These are phyloP conservation scores for Septoria linicola DNA, from an alignment of 2,329 filamentous ascomycete species.

Conservation along the genomic window DNA sequence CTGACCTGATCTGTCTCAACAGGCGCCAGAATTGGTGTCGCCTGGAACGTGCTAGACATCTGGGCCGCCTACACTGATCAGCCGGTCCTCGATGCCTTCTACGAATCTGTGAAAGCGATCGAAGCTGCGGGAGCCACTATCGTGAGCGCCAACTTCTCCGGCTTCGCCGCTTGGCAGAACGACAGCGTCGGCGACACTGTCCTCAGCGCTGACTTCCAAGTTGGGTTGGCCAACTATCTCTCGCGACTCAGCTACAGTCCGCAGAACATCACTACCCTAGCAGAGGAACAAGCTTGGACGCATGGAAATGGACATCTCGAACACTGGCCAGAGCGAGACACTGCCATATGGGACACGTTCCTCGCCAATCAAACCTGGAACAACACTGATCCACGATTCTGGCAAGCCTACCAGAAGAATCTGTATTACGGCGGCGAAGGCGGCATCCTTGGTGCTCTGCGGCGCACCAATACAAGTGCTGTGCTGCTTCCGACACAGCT, in stretches of 20 bases:
- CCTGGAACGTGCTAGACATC: slow-evolving; percentile 56
- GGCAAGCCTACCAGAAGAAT: slow-evolving; percentile 55
- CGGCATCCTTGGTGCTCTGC: slow-evolving; percentile 61
- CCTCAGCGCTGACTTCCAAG: slow-evolving; percentile 59
- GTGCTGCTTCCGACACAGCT: slow-evolving; percentile 59
- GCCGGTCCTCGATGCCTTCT: slow-evolving; percentile 47
- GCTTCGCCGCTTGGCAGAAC: slow-evolving; percentile 41
- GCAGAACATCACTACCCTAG: slow-evolving; percentile 52
- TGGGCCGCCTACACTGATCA: slow-evolving; percentile 36
- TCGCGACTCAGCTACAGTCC: slow-evolving; percentile 58
- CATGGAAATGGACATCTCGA: slow-evolving; percentile 51
- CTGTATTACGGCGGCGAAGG: slow-evolving; percentile 57
- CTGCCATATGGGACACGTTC: slow-evolving; percentile 54
- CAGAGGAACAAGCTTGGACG: slow-evolving; percentile 57
- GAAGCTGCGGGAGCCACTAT: slow-evolving; percentile 23
- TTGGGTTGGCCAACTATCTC: slow-evolving; percentile 59
- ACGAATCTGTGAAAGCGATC: slow-evolving; percentile 21
- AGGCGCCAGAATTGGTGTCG: slow-evolving; percentile 61
- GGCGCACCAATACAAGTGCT: slow-evolving; percentile 59
- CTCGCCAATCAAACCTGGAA: slow-evolving; percentile 52
- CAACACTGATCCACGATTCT: slow-evolving; percentile 59
- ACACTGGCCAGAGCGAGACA: slow-evolving; percentile 62
- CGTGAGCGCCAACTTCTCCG: slow-evolving; percentile 28
- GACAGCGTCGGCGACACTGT: slow-evolving; percentile 48
- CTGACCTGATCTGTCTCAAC: not conserved